These are phyloP conservation scores for Leishmania major DNA, from an alignment of 208 protist species.

Conservation along the genomic window DNA sequence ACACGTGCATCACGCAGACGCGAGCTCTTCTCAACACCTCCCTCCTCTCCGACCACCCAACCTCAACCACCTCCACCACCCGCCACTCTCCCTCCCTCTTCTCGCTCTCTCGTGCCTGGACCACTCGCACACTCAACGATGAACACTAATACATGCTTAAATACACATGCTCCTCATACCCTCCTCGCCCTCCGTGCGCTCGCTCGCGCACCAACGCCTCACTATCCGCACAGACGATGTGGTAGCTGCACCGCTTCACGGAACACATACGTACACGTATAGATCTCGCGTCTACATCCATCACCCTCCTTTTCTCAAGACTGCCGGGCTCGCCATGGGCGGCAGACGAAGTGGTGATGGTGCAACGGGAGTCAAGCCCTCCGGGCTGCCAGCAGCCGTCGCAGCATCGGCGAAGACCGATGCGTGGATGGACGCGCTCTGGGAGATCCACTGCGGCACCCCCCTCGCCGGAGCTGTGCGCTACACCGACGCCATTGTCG, in stretches of 20 bases:
- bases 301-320: neutral
- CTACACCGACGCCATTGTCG: constrained; percentile 68
- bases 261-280: constrained; percentile 2
- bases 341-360: neutral
- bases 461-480: constrained; percentile 35
- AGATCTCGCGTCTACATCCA: neutral
- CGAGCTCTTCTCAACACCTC: neutral
- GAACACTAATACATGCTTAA: neutral
- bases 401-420: constrained; percentile 25
- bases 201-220: neutral
- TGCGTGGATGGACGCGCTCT: constrained; percentile 54
- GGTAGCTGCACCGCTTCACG: neutral
- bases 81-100: neutral
- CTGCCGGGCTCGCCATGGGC: neutral
- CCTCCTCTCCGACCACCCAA: neutral
- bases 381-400: neutral
- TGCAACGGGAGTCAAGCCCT: neutral
- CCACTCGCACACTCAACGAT: neutral
- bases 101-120: neutral
- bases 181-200: neutral
- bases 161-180: neutral
- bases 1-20: neutral
- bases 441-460: constrained; percentile 58
- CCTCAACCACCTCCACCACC: neutral
- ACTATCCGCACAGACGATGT: neutral